Evolutionary conservation across 139 green algal species (phyloP), one percentile per base, ranked within the genome.

Genomic region (Medakamo hakoo): DNA sequence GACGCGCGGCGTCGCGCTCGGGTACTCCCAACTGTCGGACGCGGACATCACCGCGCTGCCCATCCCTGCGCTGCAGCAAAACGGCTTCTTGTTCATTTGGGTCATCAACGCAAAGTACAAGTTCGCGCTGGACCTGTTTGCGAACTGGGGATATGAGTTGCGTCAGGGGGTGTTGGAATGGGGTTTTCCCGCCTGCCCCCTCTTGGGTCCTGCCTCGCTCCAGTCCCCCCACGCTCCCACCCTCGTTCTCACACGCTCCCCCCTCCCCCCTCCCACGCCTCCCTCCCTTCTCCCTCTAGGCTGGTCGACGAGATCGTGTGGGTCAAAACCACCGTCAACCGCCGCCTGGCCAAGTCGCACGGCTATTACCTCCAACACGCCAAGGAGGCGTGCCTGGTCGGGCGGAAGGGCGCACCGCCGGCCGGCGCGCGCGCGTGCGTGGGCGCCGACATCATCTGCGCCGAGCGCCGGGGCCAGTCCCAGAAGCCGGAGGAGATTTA

Each of bases 401-500:
- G 72, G 5, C 78, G 74, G n/a, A 78, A 81, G 63, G 83, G 86
- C 22, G 28, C 60, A 24, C 72, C 78, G 30, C 78, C 77, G 19
- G 71, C 71, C 2, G 69, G 66, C 26, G 63, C 65, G 19, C 29
- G 24, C 4, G 25, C 40, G 4, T 72, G 76, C 25, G 78, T 92
- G 20, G 76, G 73, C 16, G 76, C 57, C 25, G 87, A 95, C 66
- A 68, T 96, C 58, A 95, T 96, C 49, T 86, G 67, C 63, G 82
- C 71, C 59, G 81, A 93, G 68, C 76, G 89, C 25, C 76, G 89
- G 19, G 89, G 89, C 2, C 88, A 96, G 77, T 94, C 84, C 76
- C 89, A 96, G 78, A 96, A 96, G 70, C 89, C 89, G 3, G 82
- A 91, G 61, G 89, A 96, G 75, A 92, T 96, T n/a, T 96, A 96